Percentiles rank a stretch among this genome's conserved stretches.
Conservation (phyloP, 805 yeast genomes). For the Tetrapisispora pingtungensis region DNA sequence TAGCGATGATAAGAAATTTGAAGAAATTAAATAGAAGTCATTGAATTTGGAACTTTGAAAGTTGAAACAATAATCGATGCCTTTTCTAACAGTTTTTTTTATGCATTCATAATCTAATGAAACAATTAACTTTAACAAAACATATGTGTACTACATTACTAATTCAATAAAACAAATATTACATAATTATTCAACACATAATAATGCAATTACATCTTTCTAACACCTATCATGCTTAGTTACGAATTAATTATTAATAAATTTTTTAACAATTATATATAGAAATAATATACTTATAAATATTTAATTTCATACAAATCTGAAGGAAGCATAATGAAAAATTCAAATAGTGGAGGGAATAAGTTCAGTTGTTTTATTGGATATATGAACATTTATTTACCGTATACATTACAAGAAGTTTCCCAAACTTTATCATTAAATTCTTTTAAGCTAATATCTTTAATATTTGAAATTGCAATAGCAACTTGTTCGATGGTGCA, state of each 20-base stretch:
- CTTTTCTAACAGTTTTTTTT: background rate
- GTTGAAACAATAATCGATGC: too few relatives aligned
- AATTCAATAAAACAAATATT: background rate
- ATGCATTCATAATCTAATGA: background rate
- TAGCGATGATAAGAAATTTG: conserved; percentile 16
- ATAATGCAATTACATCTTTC: background rate
- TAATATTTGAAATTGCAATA: conserved; percentile 47
- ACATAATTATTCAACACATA: background rate
- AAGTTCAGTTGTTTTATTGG: too few relatives aligned
- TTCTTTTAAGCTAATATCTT: conserved; percentile 32
- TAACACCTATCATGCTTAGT: background rate
- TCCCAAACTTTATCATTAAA: conserved; percentile 42
- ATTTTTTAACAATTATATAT: too few relatives aligned
- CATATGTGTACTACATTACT: background rate
- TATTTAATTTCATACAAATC: conserved; percentile 3
- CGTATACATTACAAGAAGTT: conserved; percentile 39
- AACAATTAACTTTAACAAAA: background rate
- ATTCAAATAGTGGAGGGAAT: too few relatives aligned
- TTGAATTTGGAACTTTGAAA: background rate
- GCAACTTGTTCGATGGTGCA: conserved; percentile 77
- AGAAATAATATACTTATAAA: background rate
- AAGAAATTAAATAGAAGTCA: background rate
- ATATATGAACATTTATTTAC: too few relatives aligned
- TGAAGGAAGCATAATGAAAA: too few relatives aligned
- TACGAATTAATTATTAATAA: too few relatives aligned